Evolutionary conservation across 2,329 filamentous ascomycete species (phyloP).

Genomic region (Bertia moriformis): DNA sequence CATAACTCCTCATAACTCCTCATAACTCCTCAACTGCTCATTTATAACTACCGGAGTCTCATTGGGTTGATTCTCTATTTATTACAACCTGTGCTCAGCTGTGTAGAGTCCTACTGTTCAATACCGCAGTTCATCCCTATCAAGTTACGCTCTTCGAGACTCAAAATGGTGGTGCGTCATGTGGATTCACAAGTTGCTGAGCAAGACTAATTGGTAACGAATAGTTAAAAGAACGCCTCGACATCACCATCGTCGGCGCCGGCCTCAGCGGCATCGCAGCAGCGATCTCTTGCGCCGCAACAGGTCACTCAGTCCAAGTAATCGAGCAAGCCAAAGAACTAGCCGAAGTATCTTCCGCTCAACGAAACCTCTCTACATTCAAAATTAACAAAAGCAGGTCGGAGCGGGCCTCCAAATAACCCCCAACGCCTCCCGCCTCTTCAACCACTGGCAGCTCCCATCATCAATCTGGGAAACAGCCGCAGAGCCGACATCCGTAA

Average conservation of each 20-base stretch:
- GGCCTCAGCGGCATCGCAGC: not conserved
- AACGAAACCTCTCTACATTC: not conserved
- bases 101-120: no score
- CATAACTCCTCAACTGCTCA: no score
- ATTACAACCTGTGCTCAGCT: no score
- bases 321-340: not conserved
- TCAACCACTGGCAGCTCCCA: not conserved
- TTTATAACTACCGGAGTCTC: no score
- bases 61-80: no score
- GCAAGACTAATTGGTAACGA: no score
- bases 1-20: no score
- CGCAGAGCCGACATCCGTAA: not conserved
- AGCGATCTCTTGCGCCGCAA: not conserved
- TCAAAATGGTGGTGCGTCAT: no score
- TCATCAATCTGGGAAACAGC: not conserved
- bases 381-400: not conserved
- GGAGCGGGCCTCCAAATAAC: constrained; percentile 1
- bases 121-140: no score
- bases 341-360: not conserved
- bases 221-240: not conserved
- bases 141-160: no score
- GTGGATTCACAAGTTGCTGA: no score
- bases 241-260: not conserved
- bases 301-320: not conserved
- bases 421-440: not conserved